phyloP scores from a whole-genome alignment of 176 grass and related monocot species.

The Carex pumila region DNA sequence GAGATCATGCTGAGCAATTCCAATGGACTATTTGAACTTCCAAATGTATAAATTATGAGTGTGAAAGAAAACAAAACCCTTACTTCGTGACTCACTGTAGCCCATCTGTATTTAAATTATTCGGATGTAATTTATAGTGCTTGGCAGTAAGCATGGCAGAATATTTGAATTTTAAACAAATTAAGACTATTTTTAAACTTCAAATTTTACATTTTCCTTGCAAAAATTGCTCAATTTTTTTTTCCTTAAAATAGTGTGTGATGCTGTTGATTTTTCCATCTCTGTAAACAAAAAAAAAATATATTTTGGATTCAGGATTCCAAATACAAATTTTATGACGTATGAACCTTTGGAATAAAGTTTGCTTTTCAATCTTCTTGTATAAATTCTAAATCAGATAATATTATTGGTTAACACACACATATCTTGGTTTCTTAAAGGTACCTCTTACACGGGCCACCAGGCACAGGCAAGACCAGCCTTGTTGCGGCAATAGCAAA shows the following conservation, averaged over 20 bases:
- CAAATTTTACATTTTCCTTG: background rate
- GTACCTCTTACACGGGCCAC: conserved; percentile 67
- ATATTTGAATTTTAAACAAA: background rate
- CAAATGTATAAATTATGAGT: too few species aligned
- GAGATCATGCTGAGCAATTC: too few species aligned
- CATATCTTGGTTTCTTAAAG: background rate
- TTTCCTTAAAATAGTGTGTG: background rate
- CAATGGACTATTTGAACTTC: too few species aligned
- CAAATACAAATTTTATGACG: background rate
- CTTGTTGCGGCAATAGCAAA: conserved; percentile 77
- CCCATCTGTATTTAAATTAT: background rate
- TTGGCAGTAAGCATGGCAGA: background rate
- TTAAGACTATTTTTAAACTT: background rate
- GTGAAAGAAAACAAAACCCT: too few species aligned
- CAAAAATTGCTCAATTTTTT: background rate
- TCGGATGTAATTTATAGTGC: background rate
- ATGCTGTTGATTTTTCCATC: background rate
- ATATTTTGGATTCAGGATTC: background rate
- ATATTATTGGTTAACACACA: conserved; percentile 3
- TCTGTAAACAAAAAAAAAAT: background rate
- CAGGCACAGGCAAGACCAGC: conserved; percentile 81
- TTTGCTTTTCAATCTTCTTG: background rate
- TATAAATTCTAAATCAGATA: background rate
- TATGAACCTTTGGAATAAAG: background rate
- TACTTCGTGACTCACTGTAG: too few species aligned